Conservation (phyloP, 2,329 filamentous ascomycete species). For the Fusarium equiseti region DNA sequence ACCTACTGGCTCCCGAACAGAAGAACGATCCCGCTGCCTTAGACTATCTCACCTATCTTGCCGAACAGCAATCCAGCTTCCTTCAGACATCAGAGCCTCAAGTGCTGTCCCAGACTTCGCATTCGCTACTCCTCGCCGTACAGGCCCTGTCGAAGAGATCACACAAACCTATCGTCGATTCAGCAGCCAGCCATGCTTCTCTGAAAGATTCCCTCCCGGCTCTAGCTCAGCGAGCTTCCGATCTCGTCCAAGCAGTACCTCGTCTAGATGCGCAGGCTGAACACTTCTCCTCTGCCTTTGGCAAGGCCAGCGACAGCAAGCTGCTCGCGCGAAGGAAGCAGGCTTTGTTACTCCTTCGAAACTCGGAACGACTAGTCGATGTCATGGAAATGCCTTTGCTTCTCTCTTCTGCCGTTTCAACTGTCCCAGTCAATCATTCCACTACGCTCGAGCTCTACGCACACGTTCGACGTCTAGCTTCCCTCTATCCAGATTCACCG, state of each 20-base stretch:
- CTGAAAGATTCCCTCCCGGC: conserved; percentile 78
- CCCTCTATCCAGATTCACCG: conserved; percentile 82
- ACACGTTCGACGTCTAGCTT: conserved; percentile 89
- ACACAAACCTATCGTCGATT: conserved; percentile 84
- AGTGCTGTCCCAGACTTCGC: conserved; percentile 81
- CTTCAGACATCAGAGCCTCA: conserved; percentile 82
- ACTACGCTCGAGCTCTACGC: conserved; percentile 91
- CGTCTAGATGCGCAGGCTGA: conserved; percentile 83
- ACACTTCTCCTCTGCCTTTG: conserved; percentile 85
- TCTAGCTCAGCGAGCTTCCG: conserved; percentile 73
- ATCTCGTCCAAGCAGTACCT: conserved; percentile 79
- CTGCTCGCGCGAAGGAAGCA: conserved; percentile 80
- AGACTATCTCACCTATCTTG: conserved; percentile 81
- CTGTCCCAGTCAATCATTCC: conserved; percentile 79
- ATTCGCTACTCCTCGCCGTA: conserved; percentile 83
- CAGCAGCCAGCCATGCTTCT: conserved; percentile 80
- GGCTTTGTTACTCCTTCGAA: conserved; percentile 83
- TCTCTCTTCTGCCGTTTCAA: conserved; percentile 81
- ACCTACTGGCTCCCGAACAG: conserved; percentile 51
- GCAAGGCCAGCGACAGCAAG: conserved; percentile 76
- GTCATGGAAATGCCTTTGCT: conserved; percentile 90
- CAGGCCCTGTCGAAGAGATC: conserved; percentile 92
- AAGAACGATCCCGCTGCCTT: conserved; percentile 65
- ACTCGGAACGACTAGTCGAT: conserved; percentile 89
- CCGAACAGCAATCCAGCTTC: conserved; percentile 79